These are phyloP conservation scores for Lipomyces mesembrius DNA, from an alignment of 805 yeast genomes.

Conservation along the genomic window DNA sequence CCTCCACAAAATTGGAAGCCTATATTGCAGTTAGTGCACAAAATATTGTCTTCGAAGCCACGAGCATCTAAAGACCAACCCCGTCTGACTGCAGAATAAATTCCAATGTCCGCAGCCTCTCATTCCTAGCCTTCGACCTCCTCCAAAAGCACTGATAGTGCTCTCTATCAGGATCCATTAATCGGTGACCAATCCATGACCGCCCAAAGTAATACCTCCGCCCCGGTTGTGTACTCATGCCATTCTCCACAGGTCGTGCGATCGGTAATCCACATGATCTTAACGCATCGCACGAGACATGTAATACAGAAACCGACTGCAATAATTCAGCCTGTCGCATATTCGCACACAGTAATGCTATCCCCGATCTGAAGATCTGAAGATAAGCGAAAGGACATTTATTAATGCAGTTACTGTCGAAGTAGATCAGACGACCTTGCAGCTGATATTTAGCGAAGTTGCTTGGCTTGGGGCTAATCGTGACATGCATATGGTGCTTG, in stretches of 20 bases:
- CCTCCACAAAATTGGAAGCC: not conserved
- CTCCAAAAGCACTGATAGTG: not conserved
- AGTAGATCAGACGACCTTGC: not conserved
- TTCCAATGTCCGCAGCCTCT: not conserved
- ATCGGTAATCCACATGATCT: not conserved
- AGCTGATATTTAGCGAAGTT: not conserved
- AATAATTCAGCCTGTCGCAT: not conserved
- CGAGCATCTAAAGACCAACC: not conserved
- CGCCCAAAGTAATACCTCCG: not conserved
- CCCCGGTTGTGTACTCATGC: not conserved
- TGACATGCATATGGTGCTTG: not conserved
- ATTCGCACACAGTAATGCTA: not conserved
- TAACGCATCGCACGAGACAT: not conserved
- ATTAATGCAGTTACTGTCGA: not conserved
- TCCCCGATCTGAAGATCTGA: not conserved
- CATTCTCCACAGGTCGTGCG: not conserved
- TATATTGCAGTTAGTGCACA: not conserved
- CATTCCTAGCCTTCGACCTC: not conserved
- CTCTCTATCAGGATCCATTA: not conserved
- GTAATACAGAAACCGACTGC: not conserved
- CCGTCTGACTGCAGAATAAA: not conserved
- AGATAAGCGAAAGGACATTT: not conserved
- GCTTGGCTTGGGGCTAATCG: not conserved
- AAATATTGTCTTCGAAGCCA: not conserved
- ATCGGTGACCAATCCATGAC: not conserved